These are phyloP conservation scores for Tulasnella sp. DNA, from an alignment of 768 basidiomycete species.

Conservation along the genomic window DNA sequence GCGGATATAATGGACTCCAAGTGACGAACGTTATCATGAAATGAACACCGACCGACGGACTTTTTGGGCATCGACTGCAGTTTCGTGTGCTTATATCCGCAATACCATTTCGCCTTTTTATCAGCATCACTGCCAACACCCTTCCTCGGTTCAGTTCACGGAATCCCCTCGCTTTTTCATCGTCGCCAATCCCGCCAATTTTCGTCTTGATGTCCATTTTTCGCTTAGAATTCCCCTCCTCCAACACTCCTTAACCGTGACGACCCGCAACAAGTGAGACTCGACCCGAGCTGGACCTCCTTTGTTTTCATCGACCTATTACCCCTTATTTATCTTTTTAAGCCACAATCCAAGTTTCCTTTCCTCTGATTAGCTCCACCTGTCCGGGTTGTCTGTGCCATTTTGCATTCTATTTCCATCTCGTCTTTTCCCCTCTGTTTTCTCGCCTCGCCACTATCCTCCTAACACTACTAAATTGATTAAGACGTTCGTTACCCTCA, in stretches of 20 bases:
- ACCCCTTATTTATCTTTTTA: constrained; percentile 20
- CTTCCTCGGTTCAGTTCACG: background rate
- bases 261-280: constrained; percentile 5
- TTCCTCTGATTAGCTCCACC: constrained; percentile 5
- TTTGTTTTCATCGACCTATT: background rate
- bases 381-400: constrained; percentile 17
- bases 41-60: background rate
- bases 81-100: constrained; percentile 6
- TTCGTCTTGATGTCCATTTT: background rate
- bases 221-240: background rate
- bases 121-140: constrained; percentile 15
- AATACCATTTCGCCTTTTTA: background rate
- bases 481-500: constrained; percentile 21
- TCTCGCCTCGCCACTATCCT: constrained; percentile 7
- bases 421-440: background rate
- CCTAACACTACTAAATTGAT: constrained; percentile 16
- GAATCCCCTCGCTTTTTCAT: background rate
- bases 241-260: background rate
- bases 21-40: constrained; percentile 16
- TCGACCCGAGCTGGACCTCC: background rate
- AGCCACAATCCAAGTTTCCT: constrained; percentile 10
- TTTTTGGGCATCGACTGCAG: constrained; percentile 11
- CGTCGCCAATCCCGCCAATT: background rate
- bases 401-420: background rate
- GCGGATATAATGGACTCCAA: constrained; percentile 12